Conservation (phyloP, 2,329 filamentous ascomycete genomes). For the Hypoxylon sp. region DNA sequence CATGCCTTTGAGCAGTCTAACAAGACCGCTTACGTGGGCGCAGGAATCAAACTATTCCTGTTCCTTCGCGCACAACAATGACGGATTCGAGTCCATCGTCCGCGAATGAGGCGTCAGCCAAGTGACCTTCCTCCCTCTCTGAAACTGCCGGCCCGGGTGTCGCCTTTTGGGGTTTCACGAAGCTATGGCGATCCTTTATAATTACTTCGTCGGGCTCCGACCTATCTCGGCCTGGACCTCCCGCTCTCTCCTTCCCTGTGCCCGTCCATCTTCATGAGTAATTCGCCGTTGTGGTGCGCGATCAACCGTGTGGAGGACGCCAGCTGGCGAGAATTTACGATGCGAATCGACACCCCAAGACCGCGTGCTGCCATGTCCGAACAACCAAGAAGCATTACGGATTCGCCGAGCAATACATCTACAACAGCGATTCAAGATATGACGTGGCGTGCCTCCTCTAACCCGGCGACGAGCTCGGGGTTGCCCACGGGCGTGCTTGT, state of each 20-base stretch:
- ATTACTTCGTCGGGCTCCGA: background rate
- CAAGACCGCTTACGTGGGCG: background rate
- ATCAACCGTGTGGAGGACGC: background rate
- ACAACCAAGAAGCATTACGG: slow-evolving; percentile 6
- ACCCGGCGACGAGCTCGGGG: background rate
- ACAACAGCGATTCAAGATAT: background rate
- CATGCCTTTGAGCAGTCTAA: background rate
- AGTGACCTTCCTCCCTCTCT: slow-evolving; percentile 1
- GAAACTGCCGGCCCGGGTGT: background rate
- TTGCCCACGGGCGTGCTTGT: slow-evolving; percentile 21
- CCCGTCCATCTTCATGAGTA: background rate
- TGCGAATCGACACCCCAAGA: slow-evolving; percentile 6
- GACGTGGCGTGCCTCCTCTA: background rate
- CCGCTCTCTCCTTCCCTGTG: background rate
- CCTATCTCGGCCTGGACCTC: background rate
- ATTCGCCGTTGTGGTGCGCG: background rate
- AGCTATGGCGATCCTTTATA: background rate
- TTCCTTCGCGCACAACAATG: slow-evolving; percentile 7
- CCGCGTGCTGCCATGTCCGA: background rate
- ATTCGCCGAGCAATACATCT: background rate
- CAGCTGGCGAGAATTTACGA: slow-evolving; percentile 12
- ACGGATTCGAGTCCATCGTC: background rate
- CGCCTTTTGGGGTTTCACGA: background rate
- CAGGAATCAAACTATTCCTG: slow-evolving; percentile 14
- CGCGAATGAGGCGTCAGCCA: slow-evolving; percentile 1